phyloP scores from a whole-genome alignment of 179 eudicot species.

The Vitellaria paradoxa region DNA sequence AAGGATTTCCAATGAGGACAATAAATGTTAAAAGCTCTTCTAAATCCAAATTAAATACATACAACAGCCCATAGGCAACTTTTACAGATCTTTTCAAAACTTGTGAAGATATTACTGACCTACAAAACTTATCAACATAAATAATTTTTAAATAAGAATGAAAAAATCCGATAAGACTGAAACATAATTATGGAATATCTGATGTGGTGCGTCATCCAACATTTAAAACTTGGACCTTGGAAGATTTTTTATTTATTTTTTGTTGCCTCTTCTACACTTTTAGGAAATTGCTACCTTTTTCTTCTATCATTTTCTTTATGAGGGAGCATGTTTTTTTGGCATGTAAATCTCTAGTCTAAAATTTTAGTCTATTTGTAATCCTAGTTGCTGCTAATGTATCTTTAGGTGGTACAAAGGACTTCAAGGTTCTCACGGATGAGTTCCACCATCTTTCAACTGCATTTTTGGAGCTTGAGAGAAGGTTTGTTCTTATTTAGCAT shows the following conservation, averaged over 20 bases:
- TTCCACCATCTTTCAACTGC: slow-evolving; percentile 91
- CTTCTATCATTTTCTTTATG: not conserved
- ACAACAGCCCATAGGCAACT: too few relatives aligned
- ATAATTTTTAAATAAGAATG: too few relatives aligned
- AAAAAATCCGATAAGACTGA: too few relatives aligned
- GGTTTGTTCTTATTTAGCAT: slow-evolving; percentile 34
- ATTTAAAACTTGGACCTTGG: not conserved
- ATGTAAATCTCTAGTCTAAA: not conserved
- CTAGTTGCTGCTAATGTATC: slow-evolving; percentile 12
- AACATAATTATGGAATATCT: not conserved
- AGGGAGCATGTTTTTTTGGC: not conserved
- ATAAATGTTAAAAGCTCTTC: too few relatives aligned
- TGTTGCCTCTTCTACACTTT: not conserved
- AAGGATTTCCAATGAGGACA: too few relatives aligned
- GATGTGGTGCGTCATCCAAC: not conserved
- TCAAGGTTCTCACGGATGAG: slow-evolving; percentile 94
- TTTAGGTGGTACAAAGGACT: slow-evolving; percentile 84
- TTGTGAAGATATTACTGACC: too few relatives aligned
- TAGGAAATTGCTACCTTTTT: not conserved
- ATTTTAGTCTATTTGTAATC: not conserved
- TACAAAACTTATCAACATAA: too few relatives aligned
- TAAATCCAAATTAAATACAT: too few relatives aligned
- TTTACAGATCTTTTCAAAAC: too few relatives aligned
- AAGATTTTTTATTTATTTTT: not conserved
- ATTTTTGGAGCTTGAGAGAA: slow-evolving; percentile 79